Evolutionary conservation across 2,329 filamentous ascomycete genomes (phyloP).

Genomic region (Aspergillus niger): DNA sequence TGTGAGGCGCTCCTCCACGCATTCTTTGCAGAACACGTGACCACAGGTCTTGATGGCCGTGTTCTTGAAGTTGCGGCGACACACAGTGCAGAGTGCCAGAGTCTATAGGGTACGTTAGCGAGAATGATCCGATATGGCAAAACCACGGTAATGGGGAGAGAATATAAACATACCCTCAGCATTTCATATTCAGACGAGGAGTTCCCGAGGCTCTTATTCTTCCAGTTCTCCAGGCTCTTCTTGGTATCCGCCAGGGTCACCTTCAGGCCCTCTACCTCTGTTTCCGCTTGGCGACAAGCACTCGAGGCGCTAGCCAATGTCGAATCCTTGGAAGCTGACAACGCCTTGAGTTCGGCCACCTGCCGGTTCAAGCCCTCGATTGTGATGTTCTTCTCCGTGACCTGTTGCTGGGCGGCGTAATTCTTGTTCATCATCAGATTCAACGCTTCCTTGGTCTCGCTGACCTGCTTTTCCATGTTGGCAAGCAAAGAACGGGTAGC

Average conservation of each 20-base stretch:
- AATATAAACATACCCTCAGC: conserved; percentile 67
- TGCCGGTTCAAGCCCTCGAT: conserved; percentile 75
- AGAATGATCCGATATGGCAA: neutral
- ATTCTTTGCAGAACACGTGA: conserved; percentile 89
- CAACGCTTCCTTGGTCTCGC: conserved; percentile 78
- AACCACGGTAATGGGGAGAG: too few species aligned
- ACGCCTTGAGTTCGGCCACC: conserved; percentile 71
- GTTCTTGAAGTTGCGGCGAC: conserved; percentile 90
- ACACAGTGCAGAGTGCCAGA: conserved; percentile 86
- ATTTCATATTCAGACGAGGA: conserved; percentile 81
- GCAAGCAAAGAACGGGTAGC: conserved; percentile 73
- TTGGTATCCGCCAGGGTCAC: conserved; percentile 74
- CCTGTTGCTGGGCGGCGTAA: conserved; percentile 71
- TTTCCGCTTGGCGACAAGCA: conserved; percentile 61
- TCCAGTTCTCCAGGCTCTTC: conserved; percentile 84
- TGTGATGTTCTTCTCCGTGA: conserved; percentile 68
- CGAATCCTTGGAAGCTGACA: conserved; percentile 75
- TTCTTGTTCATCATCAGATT: conserved; percentile 70
- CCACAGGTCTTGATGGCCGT: conserved; percentile 91
- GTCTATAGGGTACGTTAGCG: conserved; percentile 50
- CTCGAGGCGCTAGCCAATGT: conserved; percentile 65
- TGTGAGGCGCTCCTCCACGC: conserved; percentile 83
- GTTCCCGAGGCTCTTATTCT: conserved; percentile 77
- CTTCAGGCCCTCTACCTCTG: conserved; percentile 77
- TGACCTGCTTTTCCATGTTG: conserved; percentile 88